These are phyloP conservation scores for Cytospora mali DNA, from an alignment of 2,329 filamentous ascomycete genomes.

Conservation along the genomic window DNA sequence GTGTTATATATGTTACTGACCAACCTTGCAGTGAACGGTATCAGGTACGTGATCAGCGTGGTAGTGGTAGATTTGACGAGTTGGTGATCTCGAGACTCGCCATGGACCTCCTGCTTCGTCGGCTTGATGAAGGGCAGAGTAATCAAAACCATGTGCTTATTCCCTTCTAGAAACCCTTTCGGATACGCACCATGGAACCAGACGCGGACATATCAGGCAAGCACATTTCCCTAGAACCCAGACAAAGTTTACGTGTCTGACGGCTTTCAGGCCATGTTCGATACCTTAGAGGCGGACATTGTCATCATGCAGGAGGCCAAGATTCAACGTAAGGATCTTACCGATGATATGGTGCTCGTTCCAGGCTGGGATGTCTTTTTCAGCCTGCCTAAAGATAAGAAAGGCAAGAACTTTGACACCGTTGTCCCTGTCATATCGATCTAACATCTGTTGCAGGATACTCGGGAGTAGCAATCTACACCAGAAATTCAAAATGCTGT, in stretches of 20 bases:
- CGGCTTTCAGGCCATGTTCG: slow-evolving; percentile 77
- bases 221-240: not conserved
- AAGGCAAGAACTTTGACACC: slow-evolving; percentile 58
- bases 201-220: slow-evolving; percentile 68
- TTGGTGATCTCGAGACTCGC: not conserved
- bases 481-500: slow-evolving; percentile 79
- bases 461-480: slow-evolving; percentile 94
- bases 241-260: slow-evolving; percentile 5
- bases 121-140: slow-evolving; percentile 10
- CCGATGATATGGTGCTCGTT: slow-evolving; percentile 93
- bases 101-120: not conserved
- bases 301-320: slow-evolving; percentile 95
- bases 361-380: slow-evolving; percentile 97
- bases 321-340: slow-evolving; percentile 89
- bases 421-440: too few species aligned
- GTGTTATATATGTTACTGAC: slow-evolving; percentile 33
- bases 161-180: slow-evolving; percentile 68
- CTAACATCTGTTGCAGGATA: slow-evolving; percentile 63
- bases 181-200: slow-evolving; percentile 82
- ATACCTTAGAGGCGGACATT: slow-evolving; percentile 88
- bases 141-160: not conserved
- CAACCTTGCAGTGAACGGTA: slow-evolving; percentile 68
- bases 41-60: slow-evolving; percentile 55
- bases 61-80: not conserved
- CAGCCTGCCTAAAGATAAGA: slow-evolving; percentile 90